Percentiles rank a stretch among this genome's conserved stretches.
These are phyloP conservation scores for Lantana camara DNA, from an alignment of 257 asterid species.

Conservation along the genomic window DNA sequence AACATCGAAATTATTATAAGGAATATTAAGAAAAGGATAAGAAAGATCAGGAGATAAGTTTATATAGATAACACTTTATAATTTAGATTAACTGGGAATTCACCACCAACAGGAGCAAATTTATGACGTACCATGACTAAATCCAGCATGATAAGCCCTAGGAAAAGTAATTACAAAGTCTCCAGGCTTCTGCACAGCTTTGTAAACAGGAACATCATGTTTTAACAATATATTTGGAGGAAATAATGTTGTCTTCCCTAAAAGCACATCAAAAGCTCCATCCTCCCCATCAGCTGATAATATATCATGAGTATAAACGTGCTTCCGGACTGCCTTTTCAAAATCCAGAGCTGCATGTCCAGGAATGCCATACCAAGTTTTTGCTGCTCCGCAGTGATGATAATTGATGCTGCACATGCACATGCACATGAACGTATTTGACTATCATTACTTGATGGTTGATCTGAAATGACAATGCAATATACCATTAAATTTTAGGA, in stretches of 20 bases:
- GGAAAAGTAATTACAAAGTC: constrained; percentile 91
- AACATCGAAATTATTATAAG: constrained; percentile 7
- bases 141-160: constrained; percentile 97
- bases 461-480: constrained; percentile 9
- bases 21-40: neutral
- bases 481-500: neutral
- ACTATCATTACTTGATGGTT: constrained; percentile 17
- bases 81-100: neutral
- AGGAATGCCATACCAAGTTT: constrained; percentile 98
- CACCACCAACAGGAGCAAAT: constrained; percentile 7
- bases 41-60: constrained; percentile 5
- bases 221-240: constrained; percentile 84
- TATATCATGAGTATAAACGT: constrained; percentile 74
- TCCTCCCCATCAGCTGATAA: constrained; percentile 85
- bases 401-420: constrained; percentile 73
- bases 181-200: constrained; percentile 96
- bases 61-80: neutral
- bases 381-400: constrained; percentile 98
- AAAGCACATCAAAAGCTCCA: constrained; percentile 94
- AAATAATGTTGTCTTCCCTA: constrained; percentile 94
- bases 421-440: too few species aligned
- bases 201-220: constrained; percentile 85
- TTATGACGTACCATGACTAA: constrained; percentile 80
- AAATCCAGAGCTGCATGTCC: constrained; percentile 90
- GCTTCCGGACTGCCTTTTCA: constrained; percentile 80